phyloP scores from a whole-genome alignment of 2,329 filamentous ascomycete genomes.

The Colletotrichum agaves region DNA sequence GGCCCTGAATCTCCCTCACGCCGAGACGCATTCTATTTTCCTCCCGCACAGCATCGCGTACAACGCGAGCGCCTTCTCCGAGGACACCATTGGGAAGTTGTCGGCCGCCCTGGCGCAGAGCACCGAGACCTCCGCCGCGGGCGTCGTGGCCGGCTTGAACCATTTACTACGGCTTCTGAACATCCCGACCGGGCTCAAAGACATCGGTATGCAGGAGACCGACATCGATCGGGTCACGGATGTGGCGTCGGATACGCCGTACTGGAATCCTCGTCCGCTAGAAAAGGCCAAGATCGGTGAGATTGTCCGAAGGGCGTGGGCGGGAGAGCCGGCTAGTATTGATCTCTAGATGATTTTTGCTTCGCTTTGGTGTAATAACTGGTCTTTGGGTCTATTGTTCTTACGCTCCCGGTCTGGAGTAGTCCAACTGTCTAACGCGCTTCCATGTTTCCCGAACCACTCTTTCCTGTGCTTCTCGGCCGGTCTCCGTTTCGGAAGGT shows the following conservation, averaged over 20 bases:
- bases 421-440: constrained; percentile 73
- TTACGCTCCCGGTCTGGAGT: constrained; percentile 70
- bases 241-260: constrained; percentile 65
- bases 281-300: constrained; percentile 62
- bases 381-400: background rate
- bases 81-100: constrained; percentile 1
- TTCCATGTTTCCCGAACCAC: constrained; percentile 79
- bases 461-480: constrained; percentile 74
- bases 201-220: constrained; percentile 66
- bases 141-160: constrained; percentile 34
- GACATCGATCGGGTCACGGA: constrained; percentile 67
- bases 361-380: background rate
- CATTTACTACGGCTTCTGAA: constrained; percentile 45
- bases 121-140: constrained; percentile 12
- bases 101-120: constrained; percentile 27
- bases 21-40: constrained; percentile 35
- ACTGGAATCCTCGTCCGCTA: constrained; percentile 66
- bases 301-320: constrained; percentile 66
- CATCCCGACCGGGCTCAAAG: constrained; percentile 62
- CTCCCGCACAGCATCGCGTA: constrained; percentile 35
- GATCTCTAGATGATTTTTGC: constrained; percentile 53
- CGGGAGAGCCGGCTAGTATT: constrained; percentile 64
- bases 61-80: constrained; percentile 19
- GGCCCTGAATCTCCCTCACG: constrained; percentile 32
- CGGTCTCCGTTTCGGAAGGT: constrained; percentile 69